Evolutionary conservation across 495 filamentous ascomycete species (phyloP).

Genomic region (Hypoxylon perforatum): DNA sequence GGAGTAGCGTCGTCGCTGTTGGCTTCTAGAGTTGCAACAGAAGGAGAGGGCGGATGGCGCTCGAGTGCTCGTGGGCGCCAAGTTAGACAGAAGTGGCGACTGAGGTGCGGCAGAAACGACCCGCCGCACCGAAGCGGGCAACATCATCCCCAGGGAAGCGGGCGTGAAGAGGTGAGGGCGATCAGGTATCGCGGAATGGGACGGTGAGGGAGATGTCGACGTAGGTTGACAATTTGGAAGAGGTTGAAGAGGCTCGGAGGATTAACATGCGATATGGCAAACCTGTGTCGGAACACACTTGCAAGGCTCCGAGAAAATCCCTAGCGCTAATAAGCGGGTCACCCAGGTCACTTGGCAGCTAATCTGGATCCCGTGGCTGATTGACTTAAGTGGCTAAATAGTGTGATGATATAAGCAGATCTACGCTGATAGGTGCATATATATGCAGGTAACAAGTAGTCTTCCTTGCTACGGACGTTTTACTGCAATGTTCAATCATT

Average conservation of each 20-base stretch:
- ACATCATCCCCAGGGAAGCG: constrained; percentile 52
- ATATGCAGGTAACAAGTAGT: no score
- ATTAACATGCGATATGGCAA: constrained; percentile 26
- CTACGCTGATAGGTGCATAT: no score
- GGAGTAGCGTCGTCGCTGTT: constrained; percentile 62
- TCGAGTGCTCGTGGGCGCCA: constrained; percentile 50
- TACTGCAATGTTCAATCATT: no score
- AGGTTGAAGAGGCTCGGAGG: constrained; percentile 25
- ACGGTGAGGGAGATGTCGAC: constrained; percentile 18
- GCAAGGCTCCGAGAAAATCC: constrained; percentile 26
- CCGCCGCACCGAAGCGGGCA: constrained; percentile 64
- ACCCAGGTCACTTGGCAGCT: background rate
- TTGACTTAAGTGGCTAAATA: constrained; percentile 32
- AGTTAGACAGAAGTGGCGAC: constrained; percentile 52
- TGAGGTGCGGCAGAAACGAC: constrained; percentile 56
- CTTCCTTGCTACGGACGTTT: no score
- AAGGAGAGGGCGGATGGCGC: constrained; percentile 49
- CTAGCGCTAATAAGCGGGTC: constrained; percentile 18
- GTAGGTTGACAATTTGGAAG: constrained; percentile 14
- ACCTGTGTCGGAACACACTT: constrained; percentile 11
- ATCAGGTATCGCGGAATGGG: constrained; percentile 23
- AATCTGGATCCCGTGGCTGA: background rate
- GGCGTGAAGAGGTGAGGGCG: constrained; percentile 20
- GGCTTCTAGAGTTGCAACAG: constrained; percentile 50
- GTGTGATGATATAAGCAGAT: no score